Conservation (phyloP, 1,284 basidiomycete species). For the Xerocomus amazonicus region DNA sequence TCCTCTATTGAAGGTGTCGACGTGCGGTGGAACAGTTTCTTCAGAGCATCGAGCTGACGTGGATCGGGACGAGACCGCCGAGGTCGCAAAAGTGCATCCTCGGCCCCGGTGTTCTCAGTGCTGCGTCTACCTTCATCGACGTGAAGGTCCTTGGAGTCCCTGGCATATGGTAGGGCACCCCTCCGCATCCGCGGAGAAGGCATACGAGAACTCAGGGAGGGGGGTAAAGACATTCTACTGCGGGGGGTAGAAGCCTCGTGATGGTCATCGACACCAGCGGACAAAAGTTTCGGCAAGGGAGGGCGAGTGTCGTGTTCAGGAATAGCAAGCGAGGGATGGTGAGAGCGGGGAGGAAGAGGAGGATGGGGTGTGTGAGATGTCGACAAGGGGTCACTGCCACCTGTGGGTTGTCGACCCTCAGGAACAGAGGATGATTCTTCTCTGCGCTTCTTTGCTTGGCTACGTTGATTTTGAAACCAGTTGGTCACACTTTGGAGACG, state of each 20-base stretch:
- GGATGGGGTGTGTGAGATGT: conserved; percentile 21
- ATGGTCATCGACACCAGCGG: conserved; percentile 23
- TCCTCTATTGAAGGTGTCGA: conserved; percentile 77
- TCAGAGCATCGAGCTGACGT: conserved; percentile 68
- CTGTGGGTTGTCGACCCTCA: conserved; percentile 20
- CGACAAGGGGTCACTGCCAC: conserved; percentile 3
- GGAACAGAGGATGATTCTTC: conserved; percentile 42
- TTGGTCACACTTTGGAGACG: conserved; percentile 73
- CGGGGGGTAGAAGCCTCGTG: conserved; percentile 29
- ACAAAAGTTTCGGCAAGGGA: conserved; percentile 27
- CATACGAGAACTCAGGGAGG: conserved; percentile 26
- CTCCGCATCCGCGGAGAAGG: conserved; percentile 40
- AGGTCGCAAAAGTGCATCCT: conserved; percentile 41
- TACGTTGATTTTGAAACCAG: conserved; percentile 82
- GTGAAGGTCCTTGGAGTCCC: conserved; percentile 29
- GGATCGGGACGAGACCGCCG: conserved; percentile 74
- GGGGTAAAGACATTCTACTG: conserved; percentile 32
- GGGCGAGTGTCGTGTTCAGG: conserved; percentile 21
- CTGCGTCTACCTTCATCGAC: conserved; percentile 29
- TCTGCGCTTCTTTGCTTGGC: conserved; percentile 60
- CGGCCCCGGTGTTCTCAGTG: conserved; percentile 21
- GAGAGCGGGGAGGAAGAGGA: conserved; percentile 44
- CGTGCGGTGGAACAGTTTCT: conserved; percentile 62
- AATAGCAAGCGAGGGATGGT: conserved; percentile 35
- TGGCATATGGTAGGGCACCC: conserved; percentile 43